A percentile compares a stretch with the other conserved stretches of the same genome.
Conservation (phyloP, 108 stramenopile species). For the Skeletonema marinoi region DNA sequence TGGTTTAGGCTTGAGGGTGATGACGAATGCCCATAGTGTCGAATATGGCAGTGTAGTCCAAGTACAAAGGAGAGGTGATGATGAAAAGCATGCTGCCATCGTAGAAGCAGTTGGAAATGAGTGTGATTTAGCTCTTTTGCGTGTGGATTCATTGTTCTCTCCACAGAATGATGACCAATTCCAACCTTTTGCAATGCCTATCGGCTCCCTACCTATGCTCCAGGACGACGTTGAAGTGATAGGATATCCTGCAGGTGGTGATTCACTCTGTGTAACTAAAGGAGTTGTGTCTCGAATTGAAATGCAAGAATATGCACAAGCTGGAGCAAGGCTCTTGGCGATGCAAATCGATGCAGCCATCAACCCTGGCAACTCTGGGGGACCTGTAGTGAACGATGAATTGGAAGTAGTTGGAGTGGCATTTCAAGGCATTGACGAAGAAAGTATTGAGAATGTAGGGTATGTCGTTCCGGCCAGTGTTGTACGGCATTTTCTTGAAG, state of each 20-base stretch:
- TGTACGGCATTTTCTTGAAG: conserved; percentile 57
- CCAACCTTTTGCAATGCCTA: conserved; percentile 23
- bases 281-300: conserved; percentile 77
- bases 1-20: conserved; percentile 40
- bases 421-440: conserved; percentile 55
- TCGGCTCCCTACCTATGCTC: conserved; percentile 52
- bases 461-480: conserved; percentile 67
- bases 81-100: conserved; percentile 47
- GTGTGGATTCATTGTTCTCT: conserved; percentile 49
- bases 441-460: conserved; percentile 64
- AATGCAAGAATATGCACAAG: conserved; percentile 56
- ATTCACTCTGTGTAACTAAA: conserved; percentile 63
- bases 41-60: conserved; percentile 62
- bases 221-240: conserved; percentile 67
- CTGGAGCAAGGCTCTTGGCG: conserved; percentile 51
- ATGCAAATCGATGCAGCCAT: conserved; percentile 81
- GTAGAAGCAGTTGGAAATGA: conserved; percentile 60
- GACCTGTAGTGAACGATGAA: conserved; percentile 61
- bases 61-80: conserved; percentile 53
- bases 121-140: conserved; percentile 65
- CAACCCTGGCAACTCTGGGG: conserved; percentile 67
- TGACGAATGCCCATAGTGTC: conserved; percentile 73
- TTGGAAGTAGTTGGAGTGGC: conserved; percentile 67
- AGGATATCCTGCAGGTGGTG: conserved; percentile 70
- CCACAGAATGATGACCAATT: conserved; percentile 5